Evolutionary conservation across 139 green algal species (phyloP), one percentile per base, ranked within the genome.

Genomic region (Nannochloris sp.): DNA sequence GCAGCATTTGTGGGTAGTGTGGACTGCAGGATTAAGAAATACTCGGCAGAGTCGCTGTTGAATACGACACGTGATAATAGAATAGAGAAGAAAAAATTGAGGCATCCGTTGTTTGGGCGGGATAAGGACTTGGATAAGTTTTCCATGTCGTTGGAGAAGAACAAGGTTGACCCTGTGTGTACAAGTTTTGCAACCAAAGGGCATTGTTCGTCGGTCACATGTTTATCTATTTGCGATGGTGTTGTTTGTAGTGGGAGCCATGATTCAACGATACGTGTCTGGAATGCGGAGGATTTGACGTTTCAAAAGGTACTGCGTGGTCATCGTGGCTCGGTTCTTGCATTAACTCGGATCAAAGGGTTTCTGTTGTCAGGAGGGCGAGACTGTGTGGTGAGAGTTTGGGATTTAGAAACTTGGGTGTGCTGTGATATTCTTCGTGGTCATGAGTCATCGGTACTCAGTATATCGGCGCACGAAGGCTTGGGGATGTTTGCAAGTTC

Each of bases 381-480:
- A 1, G 91, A 96, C 76, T 89, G 92, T 70, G 86, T 89, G 26
- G 90, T 97, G 37, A 65, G 83, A 30, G 84, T 92, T 33, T 94
- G 88, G 87, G 88, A 96, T 74, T 69, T 90, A 61, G 85, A 93
- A 20, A 79, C 91, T 53, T 73, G 91, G 46, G 76, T 91, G 51
- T 95, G 89, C 76, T 76, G 92, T 49, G 72, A 76, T 51, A 91
- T 85, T 45, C 82, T 96, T 20, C 43, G 75, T 4, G 89, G 89
- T 20, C 89, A 96, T 77, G 84, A 83, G 37, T 79, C 88, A 59
- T 89, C 95, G 70, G 75, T 96, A 17, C 74, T 88, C 20, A 53
- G 61, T 36, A 75, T 95, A 5, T 51, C 69, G 12, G 70, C 61
- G 12, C 14, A 46, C 43, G 16, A 37, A 45, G 28, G 23, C 6